A percentile compares a stretch with the other conserved stretches of the same genome.
phyloP scores from a whole-genome alignment of 352 stramenopile genomes.

The Pythium sp. region DNA sequence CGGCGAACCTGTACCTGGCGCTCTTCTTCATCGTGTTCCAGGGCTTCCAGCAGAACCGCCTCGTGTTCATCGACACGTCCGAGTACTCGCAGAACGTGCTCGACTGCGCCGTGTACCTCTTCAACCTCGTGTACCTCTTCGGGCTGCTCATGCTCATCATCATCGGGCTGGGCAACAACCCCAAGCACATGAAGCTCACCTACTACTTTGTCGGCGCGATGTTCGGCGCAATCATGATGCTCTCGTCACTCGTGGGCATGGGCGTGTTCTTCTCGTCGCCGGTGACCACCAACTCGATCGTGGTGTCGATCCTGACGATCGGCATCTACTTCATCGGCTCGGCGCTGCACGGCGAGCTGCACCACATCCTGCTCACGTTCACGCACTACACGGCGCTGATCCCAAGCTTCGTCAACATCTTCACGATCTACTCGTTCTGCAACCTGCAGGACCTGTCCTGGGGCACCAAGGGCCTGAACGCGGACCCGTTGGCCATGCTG shows the following conservation, averaged over 20 bases:
- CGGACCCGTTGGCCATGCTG: constrained; percentile 46
- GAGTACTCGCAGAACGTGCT: constrained; percentile 52
- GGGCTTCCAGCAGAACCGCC: constrained; percentile 84
- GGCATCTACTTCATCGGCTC: constrained; percentile 85
- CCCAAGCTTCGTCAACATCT: constrained; percentile 88
- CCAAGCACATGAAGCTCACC: constrained; percentile 85
- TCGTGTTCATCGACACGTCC: constrained; percentile 80
- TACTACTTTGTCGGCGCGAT: constrained; percentile 77
- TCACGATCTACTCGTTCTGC: constrained; percentile 89
- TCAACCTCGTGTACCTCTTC: constrained; percentile 80
- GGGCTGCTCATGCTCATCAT: constrained; percentile 82
- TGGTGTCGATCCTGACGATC: constrained; percentile 64
- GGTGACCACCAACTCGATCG: constrained; percentile 47
- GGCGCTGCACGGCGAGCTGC: constrained; percentile 72
- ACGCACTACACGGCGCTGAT: constrained; percentile 86
- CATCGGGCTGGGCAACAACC: constrained; percentile 84
- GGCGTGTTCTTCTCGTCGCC: constrained; percentile 73
- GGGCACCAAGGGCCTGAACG: constrained; percentile 73
- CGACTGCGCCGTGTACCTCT: constrained; percentile 69
- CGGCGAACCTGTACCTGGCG: constrained; percentile 80
- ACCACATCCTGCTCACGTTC: constrained; percentile 85
- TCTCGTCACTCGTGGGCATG: constrained; percentile 67
- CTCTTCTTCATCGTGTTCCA: constrained; percentile 88
- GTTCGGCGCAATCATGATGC: constrained; percentile 78
- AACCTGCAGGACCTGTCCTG: constrained; percentile 88